These are phyloP conservation scores for Baorangia bicolor DNA, from an alignment of 768 basidiomycete species.

Conservation along the genomic window DNA sequence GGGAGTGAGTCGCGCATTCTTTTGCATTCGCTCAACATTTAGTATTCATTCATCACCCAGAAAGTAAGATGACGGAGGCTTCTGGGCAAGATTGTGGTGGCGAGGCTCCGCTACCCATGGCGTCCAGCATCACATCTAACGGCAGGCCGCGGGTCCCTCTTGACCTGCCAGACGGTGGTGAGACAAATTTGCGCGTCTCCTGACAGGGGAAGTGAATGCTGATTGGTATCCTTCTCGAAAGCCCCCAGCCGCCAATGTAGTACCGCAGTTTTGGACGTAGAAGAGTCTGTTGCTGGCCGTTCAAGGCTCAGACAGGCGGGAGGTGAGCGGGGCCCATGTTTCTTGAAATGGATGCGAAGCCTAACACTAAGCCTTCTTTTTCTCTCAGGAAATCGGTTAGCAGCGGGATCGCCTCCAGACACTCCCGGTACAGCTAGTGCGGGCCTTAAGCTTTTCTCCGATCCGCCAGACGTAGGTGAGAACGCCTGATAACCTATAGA, in stretches of 20 bases:
- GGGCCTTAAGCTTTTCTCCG: background rate
- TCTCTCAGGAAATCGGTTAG: background rate
- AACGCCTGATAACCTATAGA: background rate
- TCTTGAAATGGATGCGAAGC: background rate
- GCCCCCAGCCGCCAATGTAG: background rate
- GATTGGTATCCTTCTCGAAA: background rate
- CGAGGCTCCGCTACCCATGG: background rate
- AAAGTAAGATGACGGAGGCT: background rate
- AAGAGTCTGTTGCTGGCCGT: background rate
- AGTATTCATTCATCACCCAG: background rate
- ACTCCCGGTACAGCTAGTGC: background rate
- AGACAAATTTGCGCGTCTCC: background rate
- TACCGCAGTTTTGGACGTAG: background rate
- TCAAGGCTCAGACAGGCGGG: background rate
- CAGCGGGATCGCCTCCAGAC: background rate
- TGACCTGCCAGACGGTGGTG: too few relatives aligned
- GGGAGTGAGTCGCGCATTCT: background rate
- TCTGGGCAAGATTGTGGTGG: background rate
- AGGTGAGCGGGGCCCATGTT: background rate
- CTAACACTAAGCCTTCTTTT: background rate
- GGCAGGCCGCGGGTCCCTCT: background rate
- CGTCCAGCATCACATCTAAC: background rate
- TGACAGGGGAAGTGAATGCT: background rate
- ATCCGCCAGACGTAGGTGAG: background rate
- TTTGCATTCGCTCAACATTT: background rate